Percentiles rank a stretch among this genome's conserved stretches.
Conservation (phyloP, 139 green algal species). For the Desmodesmus armatus region DNA sequence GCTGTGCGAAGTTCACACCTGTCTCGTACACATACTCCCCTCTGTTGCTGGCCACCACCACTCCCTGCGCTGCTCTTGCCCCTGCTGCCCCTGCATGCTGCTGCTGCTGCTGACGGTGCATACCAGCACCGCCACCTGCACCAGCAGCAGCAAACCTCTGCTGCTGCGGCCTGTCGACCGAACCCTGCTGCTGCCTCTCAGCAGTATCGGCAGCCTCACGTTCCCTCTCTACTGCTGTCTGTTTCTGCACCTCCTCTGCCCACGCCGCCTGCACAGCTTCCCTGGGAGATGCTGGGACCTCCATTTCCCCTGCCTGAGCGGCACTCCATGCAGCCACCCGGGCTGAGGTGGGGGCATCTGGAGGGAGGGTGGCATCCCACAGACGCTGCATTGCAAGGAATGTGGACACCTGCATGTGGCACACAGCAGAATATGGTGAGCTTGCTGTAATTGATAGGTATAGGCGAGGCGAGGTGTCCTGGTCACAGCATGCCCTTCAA, state of each 20-base stretch:
- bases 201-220: too few relatives aligned
- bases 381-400: conserved; percentile 8
- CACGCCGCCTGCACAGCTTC: not conserved
- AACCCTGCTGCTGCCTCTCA: too few relatives aligned
- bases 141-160: too few relatives aligned
- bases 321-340: not conserved
- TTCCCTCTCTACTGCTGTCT: not conserved
- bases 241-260: not conserved
- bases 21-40: conserved; percentile 30
- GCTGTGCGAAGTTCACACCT: conserved; percentile 24
- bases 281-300: not conserved
- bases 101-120: conserved; percentile 23
- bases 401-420: not conserved
- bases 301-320: not conserved
- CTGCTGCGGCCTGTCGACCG: too few relatives aligned
- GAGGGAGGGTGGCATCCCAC: conserved; percentile 1
- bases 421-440: not conserved
- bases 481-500: too few relatives aligned
- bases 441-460: not conserved
- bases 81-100: not conserved
- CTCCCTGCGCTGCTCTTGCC: not conserved
- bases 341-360: not conserved
- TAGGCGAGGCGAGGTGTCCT: too few relatives aligned
- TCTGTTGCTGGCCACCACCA: not conserved
- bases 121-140: too few relatives aligned